Evolutionary conservation across 495 filamentous ascomycete genomes (phyloP).

Genomic region (Podospora fimiseda): DNA sequence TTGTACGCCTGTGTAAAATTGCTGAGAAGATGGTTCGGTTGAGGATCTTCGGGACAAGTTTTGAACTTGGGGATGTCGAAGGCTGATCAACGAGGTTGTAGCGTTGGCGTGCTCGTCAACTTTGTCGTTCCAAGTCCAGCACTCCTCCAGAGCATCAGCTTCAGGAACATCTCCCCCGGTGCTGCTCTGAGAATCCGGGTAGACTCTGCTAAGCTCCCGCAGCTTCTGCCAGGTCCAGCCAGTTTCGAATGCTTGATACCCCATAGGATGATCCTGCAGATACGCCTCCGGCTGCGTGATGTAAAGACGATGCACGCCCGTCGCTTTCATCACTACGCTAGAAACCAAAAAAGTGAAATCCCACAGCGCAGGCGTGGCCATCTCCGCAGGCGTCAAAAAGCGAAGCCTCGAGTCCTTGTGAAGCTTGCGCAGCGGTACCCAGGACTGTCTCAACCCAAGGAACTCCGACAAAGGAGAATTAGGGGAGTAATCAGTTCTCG

Average conservation of each 20-base stretch:
- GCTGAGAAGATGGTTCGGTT: constrained; percentile 29
- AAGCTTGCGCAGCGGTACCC: constrained; percentile 64
- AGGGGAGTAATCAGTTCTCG: constrained; percentile 18
- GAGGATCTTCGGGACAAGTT: constrained; percentile 30
- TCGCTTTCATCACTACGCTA: constrained; percentile 56
- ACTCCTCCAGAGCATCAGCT: constrained; percentile 53
- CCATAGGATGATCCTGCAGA: constrained; percentile 51
- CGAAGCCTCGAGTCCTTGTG: constrained; percentile 60
- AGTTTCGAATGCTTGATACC: constrained; percentile 34
- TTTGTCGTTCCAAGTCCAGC: constrained; percentile 43
- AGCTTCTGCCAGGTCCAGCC: constrained; percentile 58
- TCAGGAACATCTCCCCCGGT: constrained; percentile 42
- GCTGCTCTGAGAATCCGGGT: constrained; percentile 36
- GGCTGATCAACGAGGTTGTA: constrained; percentile 27
- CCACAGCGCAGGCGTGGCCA: constrained; percentile 62
- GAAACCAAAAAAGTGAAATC: constrained; percentile 57
- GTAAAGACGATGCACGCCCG: constrained; percentile 53
- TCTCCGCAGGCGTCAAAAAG: constrained; percentile 58
- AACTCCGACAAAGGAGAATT: constrained; percentile 34
- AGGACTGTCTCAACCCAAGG: constrained; percentile 48
- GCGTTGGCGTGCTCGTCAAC: constrained; percentile 44
- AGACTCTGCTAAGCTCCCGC: constrained; percentile 50
- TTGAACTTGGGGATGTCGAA: constrained; percentile 32
- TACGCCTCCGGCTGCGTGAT: constrained; percentile 62
- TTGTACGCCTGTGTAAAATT: constrained; percentile 26